phyloP scores from a whole-genome alignment of 163 green algal genomes.

The Scenedesmus sp. region DNA sequence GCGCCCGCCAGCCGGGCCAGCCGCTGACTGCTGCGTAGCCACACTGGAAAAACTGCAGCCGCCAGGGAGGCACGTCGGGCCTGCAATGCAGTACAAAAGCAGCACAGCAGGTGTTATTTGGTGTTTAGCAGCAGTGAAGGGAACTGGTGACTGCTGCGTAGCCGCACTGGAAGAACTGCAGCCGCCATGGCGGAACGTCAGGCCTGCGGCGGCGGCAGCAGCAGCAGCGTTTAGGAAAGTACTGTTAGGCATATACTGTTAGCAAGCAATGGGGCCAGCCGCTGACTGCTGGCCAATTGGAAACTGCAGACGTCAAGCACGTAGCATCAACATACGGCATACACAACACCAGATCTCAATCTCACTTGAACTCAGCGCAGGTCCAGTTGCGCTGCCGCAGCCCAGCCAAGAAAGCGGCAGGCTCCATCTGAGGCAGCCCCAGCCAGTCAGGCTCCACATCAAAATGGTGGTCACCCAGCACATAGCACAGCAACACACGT shows the following conservation, averaged over 20 bases:
- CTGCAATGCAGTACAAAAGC: not conserved
- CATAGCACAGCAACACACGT: not conserved
- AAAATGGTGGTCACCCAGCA: constrained; percentile 12
- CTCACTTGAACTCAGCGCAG: constrained; percentile 64
- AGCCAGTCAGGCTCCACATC: constrained; percentile 81
- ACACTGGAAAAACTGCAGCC: constrained; percentile 72
- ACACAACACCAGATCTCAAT: too few species aligned
- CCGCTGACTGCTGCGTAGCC: constrained; percentile 48
- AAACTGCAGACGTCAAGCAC: too few species aligned
- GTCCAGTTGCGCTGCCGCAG: constrained; percentile 93
- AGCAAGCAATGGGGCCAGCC: too few species aligned
- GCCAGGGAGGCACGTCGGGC: constrained; percentile 55
- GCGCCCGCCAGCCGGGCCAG: constrained; percentile 43
- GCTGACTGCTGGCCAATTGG: too few species aligned
- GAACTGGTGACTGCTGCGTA: constrained; percentile 38
- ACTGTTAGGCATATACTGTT: too few species aligned
- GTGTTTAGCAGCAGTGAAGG: too few species aligned
- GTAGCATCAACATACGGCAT: too few species aligned
- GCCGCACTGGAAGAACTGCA: constrained; percentile 68
- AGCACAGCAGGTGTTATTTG: not conserved
- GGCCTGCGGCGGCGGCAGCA: not conserved
- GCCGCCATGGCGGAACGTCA: constrained; percentile 51
- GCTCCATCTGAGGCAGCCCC: constrained; percentile 70
- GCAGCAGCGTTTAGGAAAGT: not conserved
- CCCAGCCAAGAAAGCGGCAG: constrained; percentile 65